These are phyloP conservation scores for Saccharomycopsis synnaedendra DNA, from an alignment of 805 yeast genomes.

Conservation along the genomic window DNA sequence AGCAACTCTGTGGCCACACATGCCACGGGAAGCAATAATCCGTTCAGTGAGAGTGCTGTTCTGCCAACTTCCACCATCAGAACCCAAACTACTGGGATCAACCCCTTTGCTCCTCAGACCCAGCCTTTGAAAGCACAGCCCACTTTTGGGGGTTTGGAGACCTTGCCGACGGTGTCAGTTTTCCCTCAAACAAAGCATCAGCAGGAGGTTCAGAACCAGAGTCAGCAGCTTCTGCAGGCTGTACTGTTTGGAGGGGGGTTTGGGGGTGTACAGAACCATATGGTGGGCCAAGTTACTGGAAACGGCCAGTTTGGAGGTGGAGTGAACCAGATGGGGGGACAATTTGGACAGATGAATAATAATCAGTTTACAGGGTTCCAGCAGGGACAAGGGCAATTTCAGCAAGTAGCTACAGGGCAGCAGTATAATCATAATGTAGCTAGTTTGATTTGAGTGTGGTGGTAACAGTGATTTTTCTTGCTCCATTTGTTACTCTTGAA, in stretches of 20 bases:
- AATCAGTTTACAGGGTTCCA: constrained; percentile 22
- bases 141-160: constrained; percentile 68
- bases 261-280: no score
- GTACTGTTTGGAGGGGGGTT: no score
- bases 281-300: no score
- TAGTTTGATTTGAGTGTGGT: not conserved
- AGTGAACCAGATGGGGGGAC: constrained; percentile 11
- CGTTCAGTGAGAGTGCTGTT: constrained; percentile 26
- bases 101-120: constrained; percentile 40
- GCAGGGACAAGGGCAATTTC: not conserved
- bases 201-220: constrained; percentile 1
- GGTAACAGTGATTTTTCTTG: not conserved
- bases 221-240: constrained; percentile 7
- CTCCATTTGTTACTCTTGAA: not conserved
- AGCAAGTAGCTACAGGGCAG: not conserved
- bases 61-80: constrained; percentile 26
- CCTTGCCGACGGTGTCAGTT: constrained; percentile 52
- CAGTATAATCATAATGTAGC: not conserved
- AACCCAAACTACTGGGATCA: constrained; percentile 39
- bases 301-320: no score
- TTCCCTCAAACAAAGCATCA: constrained; percentile 53
- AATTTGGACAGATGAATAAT: constrained; percentile 18
- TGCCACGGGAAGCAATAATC: constrained; percentile 25
- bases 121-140: constrained; percentile 33
- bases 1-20: constrained; percentile 14